A percentile compares a stretch with the other conserved stretches of the same genome.
These are phyloP conservation scores for Lanmaoa pseudosensibilis DNA, from an alignment of 768 basidiomycete species.

Conservation along the genomic window DNA sequence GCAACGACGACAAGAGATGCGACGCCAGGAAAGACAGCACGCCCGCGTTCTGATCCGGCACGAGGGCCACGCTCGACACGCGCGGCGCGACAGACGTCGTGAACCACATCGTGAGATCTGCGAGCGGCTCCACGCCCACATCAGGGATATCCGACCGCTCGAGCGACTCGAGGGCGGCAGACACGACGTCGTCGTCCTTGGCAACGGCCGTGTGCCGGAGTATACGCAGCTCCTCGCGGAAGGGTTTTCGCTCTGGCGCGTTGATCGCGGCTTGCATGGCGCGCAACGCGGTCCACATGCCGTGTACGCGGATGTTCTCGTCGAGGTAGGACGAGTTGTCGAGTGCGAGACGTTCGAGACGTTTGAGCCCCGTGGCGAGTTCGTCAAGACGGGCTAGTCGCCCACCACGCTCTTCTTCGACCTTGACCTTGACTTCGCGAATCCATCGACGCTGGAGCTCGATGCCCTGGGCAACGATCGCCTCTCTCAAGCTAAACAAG, in stretches of 20 bases:
- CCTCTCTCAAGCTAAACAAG: slow-evolving; percentile 84
- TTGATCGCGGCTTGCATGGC: slow-evolving; percentile 69
- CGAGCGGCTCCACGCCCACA: slow-evolving; percentile 82
- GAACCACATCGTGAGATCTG: slow-evolving; percentile 92
- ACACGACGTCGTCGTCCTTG: slow-evolving; percentile 66
- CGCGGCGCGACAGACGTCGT: slow-evolving; percentile 76
- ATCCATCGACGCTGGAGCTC: slow-evolving; percentile 98
- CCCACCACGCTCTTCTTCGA: slow-evolving; percentile 95
- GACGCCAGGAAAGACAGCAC: slow-evolving; percentile 85
- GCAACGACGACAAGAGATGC: slow-evolving; percentile 68
- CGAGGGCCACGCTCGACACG: slow-evolving; percentile 85
- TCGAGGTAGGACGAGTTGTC: slow-evolving; percentile 91
- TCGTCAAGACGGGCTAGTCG: slow-evolving; percentile 94
- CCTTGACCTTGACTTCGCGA: slow-evolving; percentile 90
- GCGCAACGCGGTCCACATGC: slow-evolving; percentile 90
- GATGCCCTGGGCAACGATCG: slow-evolving; percentile 94
- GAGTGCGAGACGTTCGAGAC: slow-evolving; percentile 85
- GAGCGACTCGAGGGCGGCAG: slow-evolving; percentile 65
- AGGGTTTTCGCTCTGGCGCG: slow-evolving; percentile 70
- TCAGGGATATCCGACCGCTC: slow-evolving; percentile 74
- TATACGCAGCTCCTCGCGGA: slow-evolving; percentile 86
- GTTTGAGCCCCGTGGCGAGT: slow-evolving; percentile 85
- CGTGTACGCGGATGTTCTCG: slow-evolving; percentile 89
- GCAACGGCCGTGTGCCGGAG: slow-evolving; percentile 72
- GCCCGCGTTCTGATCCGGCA: slow-evolving; percentile 88